A percentile compares a stretch with the other conserved stretches of the same genome.
Conservation (phyloP, 1,284 basidiomycete genomes). For the Ceratobasidium sp. region DNA sequence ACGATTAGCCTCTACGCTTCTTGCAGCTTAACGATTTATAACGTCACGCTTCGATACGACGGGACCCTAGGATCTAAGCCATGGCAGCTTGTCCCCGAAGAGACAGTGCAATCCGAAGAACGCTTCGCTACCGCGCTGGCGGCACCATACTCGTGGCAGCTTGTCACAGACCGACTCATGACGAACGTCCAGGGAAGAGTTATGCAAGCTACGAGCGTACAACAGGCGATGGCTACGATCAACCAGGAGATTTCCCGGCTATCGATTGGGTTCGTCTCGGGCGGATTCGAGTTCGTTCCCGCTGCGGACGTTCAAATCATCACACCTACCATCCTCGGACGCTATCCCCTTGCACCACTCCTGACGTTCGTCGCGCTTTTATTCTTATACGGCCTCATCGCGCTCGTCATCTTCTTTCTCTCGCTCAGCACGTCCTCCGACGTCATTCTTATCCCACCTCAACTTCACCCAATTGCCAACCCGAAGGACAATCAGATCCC, state of each 20-base stretch:
- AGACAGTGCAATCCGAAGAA: neutral
- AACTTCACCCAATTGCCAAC: neutral
- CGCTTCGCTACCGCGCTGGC: neutral
- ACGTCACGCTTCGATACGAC: neutral
- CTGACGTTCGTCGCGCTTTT: neutral
- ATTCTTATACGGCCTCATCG: constrained; percentile 2
- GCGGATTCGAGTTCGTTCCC: neutral
- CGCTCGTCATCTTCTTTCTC: constrained; percentile 1
- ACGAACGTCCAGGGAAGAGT: neutral
- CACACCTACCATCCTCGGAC: constrained; percentile 13
- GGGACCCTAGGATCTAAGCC: neutral
- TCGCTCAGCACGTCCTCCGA: neutral
- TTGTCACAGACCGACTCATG: neutral
- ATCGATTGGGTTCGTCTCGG: constrained; percentile 7
- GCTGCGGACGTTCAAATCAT: neutral
- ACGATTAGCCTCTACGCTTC: neutral
- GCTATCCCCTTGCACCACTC: neutral
- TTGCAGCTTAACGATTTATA: neutral
- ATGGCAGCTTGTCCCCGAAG: neutral
- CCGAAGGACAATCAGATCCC: neutral
- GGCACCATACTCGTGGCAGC: constrained; percentile 7
- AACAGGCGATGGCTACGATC: neutral
- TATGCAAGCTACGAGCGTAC: no score
- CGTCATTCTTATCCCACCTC: neutral
- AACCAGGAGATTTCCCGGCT: constrained; percentile 17